Base-by-base conservation (phyloP, 768 basidiomycete genomes). In the Roridomyces roridus region DNA sequence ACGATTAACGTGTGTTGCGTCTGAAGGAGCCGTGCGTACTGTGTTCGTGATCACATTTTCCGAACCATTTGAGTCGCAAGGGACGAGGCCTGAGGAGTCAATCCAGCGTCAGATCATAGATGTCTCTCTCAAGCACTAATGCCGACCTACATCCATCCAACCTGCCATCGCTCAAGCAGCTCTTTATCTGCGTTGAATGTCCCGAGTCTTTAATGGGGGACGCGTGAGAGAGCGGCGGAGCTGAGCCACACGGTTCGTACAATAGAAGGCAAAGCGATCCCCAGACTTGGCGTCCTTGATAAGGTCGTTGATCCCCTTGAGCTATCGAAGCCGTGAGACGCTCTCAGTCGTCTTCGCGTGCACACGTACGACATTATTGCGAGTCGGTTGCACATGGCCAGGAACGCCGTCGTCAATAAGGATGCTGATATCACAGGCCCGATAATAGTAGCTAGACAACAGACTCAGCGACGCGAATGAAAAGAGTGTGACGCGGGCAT, bases 241-340 rank as follows among this genome's bases (percentile, higher is more conserved):
- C 4, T 28, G 24, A 21, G 18, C 51, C 9, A 26, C n/a, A 9
- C 18, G 20, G 14, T 44, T 31, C 69, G 10, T 28, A 71, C 70
- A 71, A 21, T 67, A 44, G 17, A 71, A 68, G 8, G 45, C 55
- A 11, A 68, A 60, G 21, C 24, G 57, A 42, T 71, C 70, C 20
- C 65, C 69, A 2, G 59, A n/a, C n/a, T 52, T 53, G 2, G 60
- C 68, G 40, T 53, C 59, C 8, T 58, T 46, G 37, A 58, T 45
- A 1, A 58, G 26, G 18, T 25, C 12, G 23, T 14, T 4, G 18
- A 52, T 52, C 14, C 42, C 51, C 9, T n/a, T 25, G 6, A 52
- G 31, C 51, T 52, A 6, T 21, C 1, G 35, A 68, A 63, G 21
- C 65, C 57, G 20, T 35, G 17, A 37, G 28, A 42, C 11, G 50